Evolutionary conservation across 257 asterid genomes (phyloP), one percentile per base, ranked within the genome.

Genomic region (Salvia rosmarinus): DNA sequence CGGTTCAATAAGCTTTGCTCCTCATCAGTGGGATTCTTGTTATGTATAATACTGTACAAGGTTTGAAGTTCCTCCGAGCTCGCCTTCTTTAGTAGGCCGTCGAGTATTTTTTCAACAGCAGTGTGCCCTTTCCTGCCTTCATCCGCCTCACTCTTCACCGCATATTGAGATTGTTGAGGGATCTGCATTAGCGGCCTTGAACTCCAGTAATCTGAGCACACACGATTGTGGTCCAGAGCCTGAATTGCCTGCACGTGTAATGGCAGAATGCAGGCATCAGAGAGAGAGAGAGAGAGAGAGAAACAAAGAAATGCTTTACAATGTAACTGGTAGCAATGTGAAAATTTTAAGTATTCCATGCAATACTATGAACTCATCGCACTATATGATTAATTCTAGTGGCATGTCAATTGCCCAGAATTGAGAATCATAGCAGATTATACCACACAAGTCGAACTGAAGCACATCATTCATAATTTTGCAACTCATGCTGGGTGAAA

Each of bases 151-250:
- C 83, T 20, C 77, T 87, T 86, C 67, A 78, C 80, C 44, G 51
- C 77, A 11, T 70, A 62, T 55, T 77, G 81, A 51, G 80, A 57
- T 46, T 80, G 83, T 60, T 76, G 86, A 21, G 96, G 88, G 47
- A 84, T 84, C 79, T 85, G 98, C 96, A 88, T 83, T 28, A 91
- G 74, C 9, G 98, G 96, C 77, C 96, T 82, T 11, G 99, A 85
- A 77, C 81, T 83, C 99, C 99, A 94, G 84, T 91, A 89, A 42
- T 86, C 88, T 6, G 78, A 64, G 70, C 93, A 88, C 6, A 87
- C 78, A 12, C 87, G 82, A 59, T 72, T 80, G 77, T 61, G 83
- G 82, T 94, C 99, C 96, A 91, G 79, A 52, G 85, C 89, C 79
- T 94, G 96, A 72, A 94, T 91, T 75, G 63, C 96, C 99, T 94